Evolutionary conservation across 1,284 basidiomycete species (phyloP).

Genomic region (Porogramme epimiltina): DNA sequence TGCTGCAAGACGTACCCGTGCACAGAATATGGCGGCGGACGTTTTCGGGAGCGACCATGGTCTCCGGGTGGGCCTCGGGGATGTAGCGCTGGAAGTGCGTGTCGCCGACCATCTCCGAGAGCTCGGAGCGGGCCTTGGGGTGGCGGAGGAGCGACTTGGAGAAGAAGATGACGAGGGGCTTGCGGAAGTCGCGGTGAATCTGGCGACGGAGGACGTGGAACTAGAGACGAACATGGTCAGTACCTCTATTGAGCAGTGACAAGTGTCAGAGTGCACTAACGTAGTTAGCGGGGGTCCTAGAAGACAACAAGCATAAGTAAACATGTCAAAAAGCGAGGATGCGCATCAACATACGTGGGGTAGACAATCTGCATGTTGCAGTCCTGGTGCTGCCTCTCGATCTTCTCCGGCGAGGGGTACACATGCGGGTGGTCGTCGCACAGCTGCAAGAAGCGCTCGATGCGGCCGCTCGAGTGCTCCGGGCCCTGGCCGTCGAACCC

Average conservation of each 20-base stretch:
- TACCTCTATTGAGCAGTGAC: not conserved
- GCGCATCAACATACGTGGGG: slow-evolving; percentile 83
- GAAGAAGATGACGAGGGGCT: slow-evolving; percentile 95
- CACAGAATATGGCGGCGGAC: slow-evolving; percentile 93
- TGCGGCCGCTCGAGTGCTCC: slow-evolving; percentile 95
- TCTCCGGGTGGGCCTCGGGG: slow-evolving; percentile 77
- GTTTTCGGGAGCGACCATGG: slow-evolving; percentile 80
- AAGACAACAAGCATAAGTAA: slow-evolving; percentile 6
- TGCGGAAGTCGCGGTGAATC: slow-evolving; percentile 95
- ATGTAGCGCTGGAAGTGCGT: slow-evolving; percentile 93
- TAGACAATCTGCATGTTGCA: slow-evolving; percentile 99
- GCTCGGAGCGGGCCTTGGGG: slow-evolving; percentile 84
- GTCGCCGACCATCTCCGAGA: slow-evolving; percentile 89
- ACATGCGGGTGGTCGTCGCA: slow-evolving; percentile 96
- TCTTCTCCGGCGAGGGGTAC: slow-evolving; percentile 87
- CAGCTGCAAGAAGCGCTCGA: slow-evolving; percentile 97
- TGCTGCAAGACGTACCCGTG: slow-evolving; percentile 55
- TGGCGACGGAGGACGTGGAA: slow-evolving; percentile 96
- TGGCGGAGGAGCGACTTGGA: slow-evolving; percentile 95
- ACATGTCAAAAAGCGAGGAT: slow-evolving; percentile 14
- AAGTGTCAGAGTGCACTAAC: slow-evolving; percentile 41
- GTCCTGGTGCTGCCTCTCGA: slow-evolving; percentile 96
- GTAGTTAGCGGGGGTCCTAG: slow-evolving; percentile 88
- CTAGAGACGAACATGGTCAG: slow-evolving; percentile 39
- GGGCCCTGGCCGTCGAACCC: slow-evolving; percentile 99